Base-by-base conservation (phyloP, 2,329 filamentous ascomycete species). In the Albophoma yamanashiensis region DNA sequence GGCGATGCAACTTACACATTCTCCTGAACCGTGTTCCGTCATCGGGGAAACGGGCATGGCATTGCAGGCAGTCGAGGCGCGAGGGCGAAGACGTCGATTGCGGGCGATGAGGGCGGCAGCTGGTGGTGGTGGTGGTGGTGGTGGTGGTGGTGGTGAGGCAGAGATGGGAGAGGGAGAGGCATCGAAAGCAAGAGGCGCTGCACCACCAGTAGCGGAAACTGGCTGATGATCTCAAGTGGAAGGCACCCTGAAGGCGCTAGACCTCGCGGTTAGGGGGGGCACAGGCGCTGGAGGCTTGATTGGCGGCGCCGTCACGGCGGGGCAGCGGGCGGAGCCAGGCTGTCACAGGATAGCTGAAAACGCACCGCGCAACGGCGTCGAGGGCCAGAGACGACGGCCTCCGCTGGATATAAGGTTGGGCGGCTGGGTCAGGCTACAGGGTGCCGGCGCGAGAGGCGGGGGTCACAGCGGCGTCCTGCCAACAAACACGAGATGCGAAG, bases 1-100 rank as follows among this genome's bases (percentile, higher is more conserved):
- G 27, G 27, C 27, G 27, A 31, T 31, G 22, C 55, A 55, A 74
- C 74, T 70, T 74, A 76, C 74, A 76, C 74, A 76, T 76, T 72
- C 70, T 76, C 71, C 67, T 71, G 72, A 67, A 64, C 74, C 74
- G 75, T 75, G 68, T 71, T 73, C 67, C 69, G 67, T 66, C 68
- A 71, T 67, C 63, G 59, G 66, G 64, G 64, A 63, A 62, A 65
- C 64, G 62, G 65, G 68, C 68, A 74, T 73, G 67, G 66, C 73
- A 73, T 67, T 63, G 63, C 67, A 66, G 65, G 64, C 67, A 68
- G 66, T 67, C 62, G 12, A n/a, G 42, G 22, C 22, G 59, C 43
- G 56, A 47, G 42, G 57, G 55, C 47, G 57, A 56, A 15, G 25
- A 39, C 4, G 43, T 40, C 40, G 25, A 36, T n/a, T 8, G 55